Conservation (phyloP, 2,329 filamentous ascomycete genomes). For the Diplocarpon mali region DNA sequence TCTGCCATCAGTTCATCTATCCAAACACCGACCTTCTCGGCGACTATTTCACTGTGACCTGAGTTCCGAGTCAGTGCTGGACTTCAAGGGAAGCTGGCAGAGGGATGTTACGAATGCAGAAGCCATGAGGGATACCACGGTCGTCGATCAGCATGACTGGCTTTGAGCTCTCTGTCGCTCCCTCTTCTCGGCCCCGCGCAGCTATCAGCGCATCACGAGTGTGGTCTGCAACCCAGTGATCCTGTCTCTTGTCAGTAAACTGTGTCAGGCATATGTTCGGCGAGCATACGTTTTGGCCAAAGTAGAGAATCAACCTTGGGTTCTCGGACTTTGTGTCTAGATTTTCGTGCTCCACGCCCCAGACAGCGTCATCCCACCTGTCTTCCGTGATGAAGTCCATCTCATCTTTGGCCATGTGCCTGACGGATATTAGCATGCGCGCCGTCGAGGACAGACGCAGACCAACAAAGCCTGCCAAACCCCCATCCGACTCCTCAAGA, state of each 20-base stretch:
- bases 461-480: constrained; percentile 44
- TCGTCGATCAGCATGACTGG: constrained; percentile 44
- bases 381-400: constrained; percentile 48
- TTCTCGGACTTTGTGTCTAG: constrained; percentile 12
- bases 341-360: constrained; percentile 36
- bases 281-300: constrained; percentile 34
- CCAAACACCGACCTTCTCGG: constrained; percentile 35
- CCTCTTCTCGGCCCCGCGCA: constrained; percentile 27
- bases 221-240: constrained; percentile 51
- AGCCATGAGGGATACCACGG: constrained; percentile 46
- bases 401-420: constrained; percentile 46
- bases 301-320: constrained; percentile 48
- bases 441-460: not conserved
- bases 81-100: not conserved
- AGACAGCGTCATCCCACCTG: constrained; percentile 47
- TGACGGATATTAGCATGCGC: constrained; percentile 6
- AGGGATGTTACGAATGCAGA: constrained; percentile 39
- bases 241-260: constrained; percentile 22
- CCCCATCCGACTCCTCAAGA: constrained; percentile 45
- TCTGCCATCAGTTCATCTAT: constrained; percentile 18
- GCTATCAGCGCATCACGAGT: constrained; percentile 46
- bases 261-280: too few species aligned
- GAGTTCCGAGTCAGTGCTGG: not conserved
- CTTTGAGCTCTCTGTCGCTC: constrained; percentile 25
- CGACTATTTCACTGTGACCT: constrained; percentile 39